Percentiles rank a stretch among this genome's conserved stretches.
These are phyloP conservation scores for Calocybe indica DNA, from an alignment of 768 basidiomycete genomes.

Conservation along the genomic window DNA sequence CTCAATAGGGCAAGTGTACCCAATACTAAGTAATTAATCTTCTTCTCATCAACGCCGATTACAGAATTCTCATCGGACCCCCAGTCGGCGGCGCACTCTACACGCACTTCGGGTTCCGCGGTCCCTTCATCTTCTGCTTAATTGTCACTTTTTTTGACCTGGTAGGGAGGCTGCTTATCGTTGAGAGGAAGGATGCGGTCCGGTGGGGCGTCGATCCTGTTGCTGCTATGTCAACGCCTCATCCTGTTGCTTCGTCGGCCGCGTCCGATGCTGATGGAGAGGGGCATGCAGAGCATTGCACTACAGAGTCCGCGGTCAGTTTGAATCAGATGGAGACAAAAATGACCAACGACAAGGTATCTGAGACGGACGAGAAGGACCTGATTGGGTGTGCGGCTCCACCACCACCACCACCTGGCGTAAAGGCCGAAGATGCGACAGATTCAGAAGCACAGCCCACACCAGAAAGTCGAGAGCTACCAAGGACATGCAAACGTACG, in stretches of 20 bases:
- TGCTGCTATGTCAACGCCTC: neutral
- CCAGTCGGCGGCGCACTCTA: constrained; percentile 54
- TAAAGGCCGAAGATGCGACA: too few relatives aligned
- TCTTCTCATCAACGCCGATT: neutral
- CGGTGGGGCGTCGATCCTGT: constrained; percentile 41
- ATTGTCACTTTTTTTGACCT: constrained; percentile 43
- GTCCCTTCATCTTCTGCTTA: constrained; percentile 52
- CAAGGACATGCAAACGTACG: too few relatives aligned
- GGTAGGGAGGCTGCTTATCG: constrained; percentile 45
- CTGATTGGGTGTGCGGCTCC: too few relatives aligned
- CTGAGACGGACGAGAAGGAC: too few relatives aligned
- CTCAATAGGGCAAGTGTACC: constrained; percentile 38
- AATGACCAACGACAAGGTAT: too few relatives aligned
- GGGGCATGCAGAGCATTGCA: too few relatives aligned
- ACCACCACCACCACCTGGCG: neutral
- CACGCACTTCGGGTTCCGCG: constrained; percentile 49
- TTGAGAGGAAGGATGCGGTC: constrained; percentile 48
- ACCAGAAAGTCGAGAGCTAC: too few relatives aligned
- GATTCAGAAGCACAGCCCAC: too few relatives aligned
- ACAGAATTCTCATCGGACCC: constrained; percentile 48
- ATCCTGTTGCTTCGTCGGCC: too few relatives aligned
- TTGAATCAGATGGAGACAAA: too few relatives aligned
- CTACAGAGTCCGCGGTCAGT: too few relatives aligned
- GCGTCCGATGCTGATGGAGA: too few relatives aligned
- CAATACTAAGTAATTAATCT: constrained; percentile 2